These are phyloP conservation scores for Cucurbita moschata DNA, from an alignment of 306 rosid species.

Conservation along the genomic window DNA sequence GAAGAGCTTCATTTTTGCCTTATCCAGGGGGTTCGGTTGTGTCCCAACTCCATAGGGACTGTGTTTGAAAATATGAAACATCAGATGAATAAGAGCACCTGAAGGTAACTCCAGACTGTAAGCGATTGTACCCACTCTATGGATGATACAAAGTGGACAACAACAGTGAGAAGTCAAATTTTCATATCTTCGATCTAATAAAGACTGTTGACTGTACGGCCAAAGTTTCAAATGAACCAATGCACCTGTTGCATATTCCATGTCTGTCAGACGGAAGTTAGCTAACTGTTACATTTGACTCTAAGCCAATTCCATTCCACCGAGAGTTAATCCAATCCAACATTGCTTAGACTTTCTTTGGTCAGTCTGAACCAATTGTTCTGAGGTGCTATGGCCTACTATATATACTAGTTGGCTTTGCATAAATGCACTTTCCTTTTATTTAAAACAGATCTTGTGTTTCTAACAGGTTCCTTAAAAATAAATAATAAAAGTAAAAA, in stretches of 20 bases:
- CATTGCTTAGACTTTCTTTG: background rate
- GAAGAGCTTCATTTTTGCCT: background rate
- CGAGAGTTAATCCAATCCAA: background rate
- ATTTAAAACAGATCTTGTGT: background rate
- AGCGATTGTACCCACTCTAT: background rate
- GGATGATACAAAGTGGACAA: background rate
- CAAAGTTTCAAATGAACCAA: background rate
- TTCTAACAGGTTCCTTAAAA: background rate
- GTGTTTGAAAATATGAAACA: background rate
- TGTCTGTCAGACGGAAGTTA: background rate
- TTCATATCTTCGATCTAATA: background rate
- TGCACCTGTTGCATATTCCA: background rate
- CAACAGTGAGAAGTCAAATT: background rate
- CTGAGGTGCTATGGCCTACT: background rate
- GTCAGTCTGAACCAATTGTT: background rate
- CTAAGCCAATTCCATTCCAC: background rate
- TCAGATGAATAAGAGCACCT: background rate
- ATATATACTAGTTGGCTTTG: background rate
- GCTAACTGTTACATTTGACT: background rate
- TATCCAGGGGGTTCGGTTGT: background rate
- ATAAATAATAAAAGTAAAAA: background rate
- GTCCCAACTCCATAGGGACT: background rate
- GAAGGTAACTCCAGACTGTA: background rate
- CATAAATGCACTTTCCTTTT: background rate
- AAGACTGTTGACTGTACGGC: background rate